phyloP scores from a whole-genome alignment of 805 yeast species.

The Kluyveromyces dobzhanskii region DNA sequence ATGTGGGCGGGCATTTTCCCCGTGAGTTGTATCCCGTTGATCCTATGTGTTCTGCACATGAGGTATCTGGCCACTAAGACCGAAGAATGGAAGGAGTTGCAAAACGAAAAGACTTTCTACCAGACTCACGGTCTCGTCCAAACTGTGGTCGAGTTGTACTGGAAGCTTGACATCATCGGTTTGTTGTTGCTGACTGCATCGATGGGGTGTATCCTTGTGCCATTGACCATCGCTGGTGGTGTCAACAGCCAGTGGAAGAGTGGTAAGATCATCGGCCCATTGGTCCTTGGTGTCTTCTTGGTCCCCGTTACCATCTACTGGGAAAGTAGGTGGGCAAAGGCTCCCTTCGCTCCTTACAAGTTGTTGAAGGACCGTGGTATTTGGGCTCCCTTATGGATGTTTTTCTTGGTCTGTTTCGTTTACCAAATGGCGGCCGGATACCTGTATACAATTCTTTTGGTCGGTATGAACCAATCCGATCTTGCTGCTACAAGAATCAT shows the following conservation, averaged over 20 bases:
- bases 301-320: slow-evolving; percentile 45
- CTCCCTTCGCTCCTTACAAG: slow-evolving; percentile 44
- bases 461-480: slow-evolving; percentile 42
- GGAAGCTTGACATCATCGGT: slow-evolving; percentile 54
- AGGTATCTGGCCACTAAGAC: slow-evolving; percentile 31
- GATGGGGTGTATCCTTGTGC: slow-evolving; percentile 49
- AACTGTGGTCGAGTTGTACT: slow-evolving; percentile 32
- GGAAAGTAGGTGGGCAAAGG: slow-evolving; percentile 42
- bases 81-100: slow-evolving; percentile 32
- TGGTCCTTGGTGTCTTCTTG: slow-evolving; percentile 42
- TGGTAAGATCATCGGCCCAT: slow-evolving; percentile 48
- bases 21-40: slow-evolving; percentile 36
- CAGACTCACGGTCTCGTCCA: slow-evolving; percentile 8
- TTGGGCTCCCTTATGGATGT: slow-evolving; percentile 49
- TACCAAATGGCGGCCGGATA: slow-evolving; percentile 55
- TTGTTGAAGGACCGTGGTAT: slow-evolving; percentile 51
- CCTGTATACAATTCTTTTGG: slow-evolving; percentile 48
- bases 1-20: slow-evolving; percentile 50
- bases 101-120: slow-evolving; percentile 19
- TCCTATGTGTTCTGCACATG: slow-evolving; percentile 36
- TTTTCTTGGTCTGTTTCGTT: slow-evolving; percentile 41
- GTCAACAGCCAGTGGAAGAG: slow-evolving; percentile 37
- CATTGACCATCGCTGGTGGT: slow-evolving; percentile 62
- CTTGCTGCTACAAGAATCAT: slow-evolving; percentile 52
- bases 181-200: slow-evolving; percentile 40